Evolutionary conservation across 495 filamentous ascomycete genomes (phyloP).

Genomic region (Xylona heveae): DNA sequence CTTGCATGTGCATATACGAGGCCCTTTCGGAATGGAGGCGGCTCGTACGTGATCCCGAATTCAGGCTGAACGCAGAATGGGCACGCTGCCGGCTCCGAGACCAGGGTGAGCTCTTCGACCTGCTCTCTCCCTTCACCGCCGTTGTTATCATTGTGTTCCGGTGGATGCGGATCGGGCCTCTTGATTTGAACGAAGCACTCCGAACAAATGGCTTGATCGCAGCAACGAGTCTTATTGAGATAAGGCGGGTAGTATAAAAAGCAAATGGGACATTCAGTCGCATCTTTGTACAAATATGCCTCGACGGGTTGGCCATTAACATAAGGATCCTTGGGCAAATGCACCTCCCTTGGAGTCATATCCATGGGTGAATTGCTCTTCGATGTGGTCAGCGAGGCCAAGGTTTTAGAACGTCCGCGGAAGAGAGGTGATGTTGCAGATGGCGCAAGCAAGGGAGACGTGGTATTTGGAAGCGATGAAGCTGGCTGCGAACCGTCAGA

Average conservation of each 20-base stretch:
- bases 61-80: conserved; percentile 91
- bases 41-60: conserved; percentile 81
- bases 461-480: conserved; percentile 24
- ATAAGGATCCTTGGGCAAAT: conserved; percentile 61
- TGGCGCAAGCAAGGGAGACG: conserved; percentile 26
- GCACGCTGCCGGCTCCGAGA: conserved; percentile 83
- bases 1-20: conserved; percentile 38
- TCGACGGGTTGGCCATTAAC: conserved; percentile 86
- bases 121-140: conserved; percentile 12
- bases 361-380: conserved; percentile 48
- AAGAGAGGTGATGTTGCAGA: conserved; percentile 43
- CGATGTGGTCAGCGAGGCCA: conserved; percentile 60
- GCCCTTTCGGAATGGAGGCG: conserved; percentile 74
- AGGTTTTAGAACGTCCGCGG: conserved; percentile 54
- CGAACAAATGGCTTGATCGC: conserved; percentile 91
- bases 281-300: conserved; percentile 79
- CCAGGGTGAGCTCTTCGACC: conserved; percentile 42
- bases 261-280: conserved; percentile 85
- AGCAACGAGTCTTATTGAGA: conserved; percentile 88
- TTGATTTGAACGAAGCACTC: conserved; percentile 99
- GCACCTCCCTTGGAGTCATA: conserved; percentile 51
- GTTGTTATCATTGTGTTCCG: conserved; percentile 53
- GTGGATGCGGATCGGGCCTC: conserved; percentile 83
- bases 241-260: conserved; percentile 92
- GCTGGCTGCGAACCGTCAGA: conserved; percentile 36